Percentiles rank a stretch among this genome's conserved stretches.
Evolutionary conservation across 2,329 filamentous ascomycete genomes (phyloP).

Genomic region (Trichophyton mentagrophytes): DNA sequence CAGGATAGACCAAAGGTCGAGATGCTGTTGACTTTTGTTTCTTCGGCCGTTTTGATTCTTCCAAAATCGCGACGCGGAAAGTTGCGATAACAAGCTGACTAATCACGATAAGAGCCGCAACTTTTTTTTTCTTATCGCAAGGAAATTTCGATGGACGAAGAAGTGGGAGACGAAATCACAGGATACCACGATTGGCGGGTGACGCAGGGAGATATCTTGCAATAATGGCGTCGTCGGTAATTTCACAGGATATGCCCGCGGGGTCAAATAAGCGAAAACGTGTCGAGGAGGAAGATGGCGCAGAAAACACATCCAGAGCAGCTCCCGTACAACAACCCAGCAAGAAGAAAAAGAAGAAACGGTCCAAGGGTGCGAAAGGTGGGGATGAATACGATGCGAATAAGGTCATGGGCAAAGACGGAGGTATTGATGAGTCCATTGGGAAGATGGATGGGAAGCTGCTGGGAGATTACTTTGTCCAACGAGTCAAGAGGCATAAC

Average conservation of each 20-base stretch:
- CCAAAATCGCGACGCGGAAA: background rate
- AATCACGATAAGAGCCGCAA: background rate
- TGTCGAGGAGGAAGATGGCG: slow-evolving; percentile 15
- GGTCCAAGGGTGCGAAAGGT: slow-evolving; percentile 8
- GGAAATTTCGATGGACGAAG: background rate
- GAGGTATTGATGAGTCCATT: slow-evolving; percentile 68
- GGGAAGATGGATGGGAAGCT: slow-evolving; percentile 70
- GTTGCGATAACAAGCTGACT: background rate
- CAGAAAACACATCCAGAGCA: slow-evolving; percentile 20
- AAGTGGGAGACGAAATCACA: background rate
- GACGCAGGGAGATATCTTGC: background rate
- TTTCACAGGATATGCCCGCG: background rate
- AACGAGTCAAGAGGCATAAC: slow-evolving; percentile 65
- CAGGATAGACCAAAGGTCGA: background rate
- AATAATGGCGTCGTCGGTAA: background rate
- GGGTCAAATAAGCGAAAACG: slow-evolving; percentile 8
- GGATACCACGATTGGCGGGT: background rate
- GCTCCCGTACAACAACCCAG: slow-evolving; percentile 17
- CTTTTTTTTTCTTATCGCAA: slow-evolving; percentile 1
- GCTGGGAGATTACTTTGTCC: slow-evolving; percentile 72
- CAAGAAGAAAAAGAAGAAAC: slow-evolving; percentile 21
- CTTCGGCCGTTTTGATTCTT: background rate
- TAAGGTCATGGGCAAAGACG: slow-evolving; percentile 45
- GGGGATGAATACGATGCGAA: slow-evolving; percentile 15
- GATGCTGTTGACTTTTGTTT: background rate